Evolutionary conservation across 345 rosid species (phyloP), one percentile per base, ranked within the genome.

Genomic region (Citrus inodora): DNA sequence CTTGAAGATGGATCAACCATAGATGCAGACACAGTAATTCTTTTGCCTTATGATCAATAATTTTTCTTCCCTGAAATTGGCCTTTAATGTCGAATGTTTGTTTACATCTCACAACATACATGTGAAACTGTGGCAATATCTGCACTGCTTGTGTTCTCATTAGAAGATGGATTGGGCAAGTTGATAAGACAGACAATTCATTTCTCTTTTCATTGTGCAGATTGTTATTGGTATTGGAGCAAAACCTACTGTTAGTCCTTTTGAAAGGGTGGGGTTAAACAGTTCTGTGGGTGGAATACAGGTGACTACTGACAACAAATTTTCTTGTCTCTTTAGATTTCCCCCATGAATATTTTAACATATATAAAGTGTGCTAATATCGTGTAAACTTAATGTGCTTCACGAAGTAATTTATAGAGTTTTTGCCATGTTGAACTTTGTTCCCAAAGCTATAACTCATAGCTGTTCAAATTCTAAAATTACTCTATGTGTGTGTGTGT

Each of bases 151-250:
- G 25, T 67, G 70, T 46, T 53, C 16, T 69, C 55, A 27, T 28
- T 24, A 10, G 42, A 55, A 30, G 21, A 28, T 67, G 46, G 37
- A 53, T 25, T 67, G 80, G 19, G 24, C 25, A 68, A 42, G 32
- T 69, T 48, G 66, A 64, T 64, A 30, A 40, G 32, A 42, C n/a
- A 10, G 11, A 80, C 7, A n/a, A 8, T 30, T 67, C 19, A 35
- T 61, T 80, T 40, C 63, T 60, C 30, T 59, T 46, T 85, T 37
- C 53, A 25, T 58, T 79, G 21, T 81, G 76, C 89, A 93, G 99
- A 87, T 91, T 27, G 78, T 95, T 74, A 85, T 95, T 67, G 99
- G 99, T 28, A 92, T 95, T 82, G 98, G 98, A 84, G 98, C 97
- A 60, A 95, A 92, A 84, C 98, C 98, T 81, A 85, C 97, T 70